Evolutionary conservation across 176 grass and related monocot species (phyloP).

Genomic region (Themeda triandra): DNA sequence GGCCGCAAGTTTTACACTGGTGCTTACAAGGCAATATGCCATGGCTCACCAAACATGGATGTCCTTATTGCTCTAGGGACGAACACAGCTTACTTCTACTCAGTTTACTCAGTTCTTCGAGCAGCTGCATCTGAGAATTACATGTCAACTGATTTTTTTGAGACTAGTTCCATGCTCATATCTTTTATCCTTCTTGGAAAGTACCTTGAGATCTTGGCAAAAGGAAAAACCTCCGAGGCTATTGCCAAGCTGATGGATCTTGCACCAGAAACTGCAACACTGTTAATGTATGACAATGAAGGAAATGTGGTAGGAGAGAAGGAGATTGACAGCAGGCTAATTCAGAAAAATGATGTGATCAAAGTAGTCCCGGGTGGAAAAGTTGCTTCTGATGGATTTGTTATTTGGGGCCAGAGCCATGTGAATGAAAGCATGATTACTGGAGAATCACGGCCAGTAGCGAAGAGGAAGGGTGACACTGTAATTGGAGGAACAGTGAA

Average conservation of each 20-base stretch:
- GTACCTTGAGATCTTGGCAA: conserved; percentile 96
- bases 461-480: conserved; percentile 81
- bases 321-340: conserved; percentile 82
- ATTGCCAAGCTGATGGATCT: conserved; percentile 97
- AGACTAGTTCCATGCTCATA: conserved; percentile 98
- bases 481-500: conserved; percentile 93
- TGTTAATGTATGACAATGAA: conserved; percentile 57
- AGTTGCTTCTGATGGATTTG: conserved; percentile 94
- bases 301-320: conserved; percentile 66
- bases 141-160: conserved; percentile 87
- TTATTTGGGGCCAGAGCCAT: conserved; percentile 95
- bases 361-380: conserved; percentile 87
- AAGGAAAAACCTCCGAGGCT: conserved; percentile 96
- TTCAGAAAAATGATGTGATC: conserved; percentile 98
- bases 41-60: conserved; percentile 91
- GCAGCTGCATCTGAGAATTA: conserved; percentile 71
- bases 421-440: conserved; percentile 99
- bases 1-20: conserved; percentile 81
- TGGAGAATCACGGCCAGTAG: conserved; percentile 79
- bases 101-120: conserved; percentile 75
- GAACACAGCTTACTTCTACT: conserved; percentile 92
- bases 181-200: conserved; percentile 97
- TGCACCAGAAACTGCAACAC: conserved; percentile 72
- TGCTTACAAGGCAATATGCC: conserved; percentile 74
- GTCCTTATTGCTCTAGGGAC: conserved; percentile 96